Evolutionary conservation across 2,329 filamentous ascomycete species (phyloP).

Genomic region (Stylonectria norvegica): DNA sequence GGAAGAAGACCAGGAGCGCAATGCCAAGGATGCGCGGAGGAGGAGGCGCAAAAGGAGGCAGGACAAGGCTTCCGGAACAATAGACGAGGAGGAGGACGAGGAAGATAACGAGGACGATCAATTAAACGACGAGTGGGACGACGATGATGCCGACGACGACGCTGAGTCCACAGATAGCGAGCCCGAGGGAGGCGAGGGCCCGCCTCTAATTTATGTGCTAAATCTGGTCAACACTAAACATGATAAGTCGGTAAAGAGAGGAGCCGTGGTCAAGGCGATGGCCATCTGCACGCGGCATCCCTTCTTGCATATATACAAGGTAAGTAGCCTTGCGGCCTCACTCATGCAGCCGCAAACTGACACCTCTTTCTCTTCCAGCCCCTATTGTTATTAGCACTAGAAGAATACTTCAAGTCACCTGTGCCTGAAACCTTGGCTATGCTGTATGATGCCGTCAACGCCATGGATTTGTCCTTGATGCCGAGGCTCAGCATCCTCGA

Average conservation of each 20-base stretch:
- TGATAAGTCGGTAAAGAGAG: slow-evolving; percentile 87
- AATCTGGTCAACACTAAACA: slow-evolving; percentile 98
- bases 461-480: slow-evolving; percentile 94
- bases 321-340: slow-evolving; percentile 34
- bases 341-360: slow-evolving; percentile 9
- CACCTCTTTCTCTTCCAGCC: slow-evolving; percentile 51
- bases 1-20: slow-evolving; percentile 71
- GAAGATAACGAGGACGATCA: slow-evolving; percentile 42
- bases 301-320: slow-evolving; percentile 98
- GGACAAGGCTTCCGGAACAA: slow-evolving; percentile 48
- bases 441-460: slow-evolving; percentile 89
- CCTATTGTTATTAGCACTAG: slow-evolving; percentile 80
- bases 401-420: slow-evolving; percentile 95
- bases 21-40: slow-evolving; percentile 52
- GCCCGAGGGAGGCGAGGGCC: slow-evolving; percentile 71
- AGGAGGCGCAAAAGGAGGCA: slow-evolving; percentile 50
- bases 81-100: slow-evolving; percentile 43
- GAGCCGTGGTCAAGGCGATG: slow-evolving; percentile 96
- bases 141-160: slow-evolving; percentile 50
- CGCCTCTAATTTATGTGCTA: slow-evolving; percentile 91
- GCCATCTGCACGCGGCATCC: slow-evolving; percentile 97
- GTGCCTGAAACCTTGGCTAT: slow-evolving; percentile 82
- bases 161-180: slow-evolving; percentile 58
- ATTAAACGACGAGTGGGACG: slow-evolving; percentile 45
- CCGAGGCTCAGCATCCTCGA: slow-evolving; percentile 81